Base-by-base conservation (phyloP, 2,329 filamentous ascomycete species). In the Calonectria naviculata region DNA sequence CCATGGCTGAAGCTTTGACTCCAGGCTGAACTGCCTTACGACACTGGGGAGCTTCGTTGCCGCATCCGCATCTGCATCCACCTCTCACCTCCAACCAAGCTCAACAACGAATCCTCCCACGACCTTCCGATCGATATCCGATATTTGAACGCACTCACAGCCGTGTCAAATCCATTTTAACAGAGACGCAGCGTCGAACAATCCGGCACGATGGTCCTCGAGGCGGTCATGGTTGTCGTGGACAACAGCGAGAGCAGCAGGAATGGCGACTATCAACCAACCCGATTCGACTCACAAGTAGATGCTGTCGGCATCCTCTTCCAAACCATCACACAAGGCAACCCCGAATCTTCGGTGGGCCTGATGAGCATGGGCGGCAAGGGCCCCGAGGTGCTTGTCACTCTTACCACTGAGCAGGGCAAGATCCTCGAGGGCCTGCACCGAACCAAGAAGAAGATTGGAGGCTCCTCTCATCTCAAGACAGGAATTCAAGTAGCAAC, bases 151-250 rank as follows among this genome's bases (percentile, higher is more conserved):
- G 71, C 65, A 42, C 49, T 31, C 29, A 12, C 49, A 67, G 17
- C 67, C 31, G 34, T 26, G n/a, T 60, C 52, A 29, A 29, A 17
- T 5, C 21, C 21, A 69, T 67, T 31, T 44, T 70, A 52, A 64
- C 34, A 70, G 63, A 54, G 38, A 71, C 34, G 28, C 66, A 70
- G 26, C 60, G 29, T 66, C 64, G 76, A 71, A 73, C 19, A 73
- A 75, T 79, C 84, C 84, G 85, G 84, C 91, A 95, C 89, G 82
- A 99, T 99, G 97, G 94, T 93, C 86, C 93, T 99, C 85, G 97
- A 99, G 92, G 97, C 97, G 87, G 97, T 97, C 74, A 98, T 99
- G 95, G 94, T 99, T 85, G 93, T 98, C 89, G 95, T 98, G 81
- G 97, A 99, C 90, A 99, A 98, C 89, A 98, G 95, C 88, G 97